phyloP scores from a whole-genome alignment of 257 asterid species.

The Ophiorrhiza pumila region DNA sequence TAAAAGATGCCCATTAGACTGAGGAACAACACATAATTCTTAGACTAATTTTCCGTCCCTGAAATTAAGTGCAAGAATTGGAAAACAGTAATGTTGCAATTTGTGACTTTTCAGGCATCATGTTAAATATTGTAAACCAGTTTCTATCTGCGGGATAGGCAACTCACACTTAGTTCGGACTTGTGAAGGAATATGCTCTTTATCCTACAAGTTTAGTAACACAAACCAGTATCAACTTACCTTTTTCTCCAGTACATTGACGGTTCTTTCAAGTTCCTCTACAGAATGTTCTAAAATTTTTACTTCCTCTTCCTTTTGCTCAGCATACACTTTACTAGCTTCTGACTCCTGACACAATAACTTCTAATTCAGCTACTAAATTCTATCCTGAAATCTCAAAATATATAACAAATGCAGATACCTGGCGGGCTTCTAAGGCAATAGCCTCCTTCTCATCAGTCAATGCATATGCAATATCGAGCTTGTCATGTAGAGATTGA shows the following conservation, averaged over 20 bases:
- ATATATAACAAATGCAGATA: slow-evolving; percentile 26
- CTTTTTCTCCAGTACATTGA: slow-evolving; percentile 79
- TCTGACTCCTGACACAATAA: slow-evolving; percentile 57
- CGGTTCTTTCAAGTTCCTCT: slow-evolving; percentile 88
- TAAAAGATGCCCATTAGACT: background rate
- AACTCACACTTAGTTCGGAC: background rate
- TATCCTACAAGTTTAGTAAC: background rate
- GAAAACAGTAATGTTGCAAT: background rate
- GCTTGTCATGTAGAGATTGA: slow-evolving; percentile 57
- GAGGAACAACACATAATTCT: background rate
- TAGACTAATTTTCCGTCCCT: background rate
- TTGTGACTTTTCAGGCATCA: background rate
- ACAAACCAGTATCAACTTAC: slow-evolving; percentile 30
- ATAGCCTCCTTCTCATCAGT: slow-evolving; percentile 89
- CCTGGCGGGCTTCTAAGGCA: slow-evolving; percentile 73
- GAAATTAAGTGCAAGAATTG: background rate
- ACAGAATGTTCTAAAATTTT: slow-evolving; percentile 73
- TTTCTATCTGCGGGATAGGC: background rate
- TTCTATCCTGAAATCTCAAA: slow-evolving; percentile 17
- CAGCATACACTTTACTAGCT: slow-evolving; percentile 70
- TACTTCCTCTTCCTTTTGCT: slow-evolving; percentile 90
- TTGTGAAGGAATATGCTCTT: background rate
- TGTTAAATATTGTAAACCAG: background rate
- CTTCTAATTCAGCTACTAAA: slow-evolving; percentile 23
- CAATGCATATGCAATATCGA: slow-evolving; percentile 60